Evolutionary conservation across 345 rosid genomes (phyloP), one percentile per base, ranked within the genome.

Genomic region (Citrus sinensis): DNA sequence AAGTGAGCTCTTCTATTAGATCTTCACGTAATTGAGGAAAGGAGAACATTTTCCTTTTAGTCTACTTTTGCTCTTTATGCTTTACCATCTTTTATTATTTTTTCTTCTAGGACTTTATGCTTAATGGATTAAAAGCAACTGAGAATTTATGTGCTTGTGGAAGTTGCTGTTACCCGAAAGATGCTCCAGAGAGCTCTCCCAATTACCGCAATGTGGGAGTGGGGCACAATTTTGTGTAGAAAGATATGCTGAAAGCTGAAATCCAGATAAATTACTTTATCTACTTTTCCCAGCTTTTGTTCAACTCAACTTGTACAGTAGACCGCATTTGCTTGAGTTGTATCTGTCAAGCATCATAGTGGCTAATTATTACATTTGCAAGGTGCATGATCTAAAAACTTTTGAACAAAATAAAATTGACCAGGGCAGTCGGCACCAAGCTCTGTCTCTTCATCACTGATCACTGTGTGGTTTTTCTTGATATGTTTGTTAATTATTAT

Each of bases 61-160:
- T 14, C 9, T 51, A 22, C 76, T 30, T 76, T 67, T 65, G n/a
- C 27, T 62, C 73, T 70, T 71, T 71, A 69, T 76, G 60, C 46
- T 30, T 58, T 22, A 5, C 46, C 42, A 60, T 40, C 16, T 27
- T 70, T 49, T 17, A 29, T 65, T 4, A 46, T 11, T 46, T 19
- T 54, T 19, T 61, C 63, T 56, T 20, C 30, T 56, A 37, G 49
- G 20, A 4, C 66, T 80, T 55, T 71, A 70, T 65, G 39, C 11
- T 64, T 20, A 27, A 40, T 16, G 5, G 65, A 42, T 17, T 5
- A 37, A 73, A 39, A 60, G 76, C 66, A 73, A 59, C 56, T 60
- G 77, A 25, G 39, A 40, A 49, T 58, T 27, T 40, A 61, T n/a
- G 54, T 30, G 32, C 70, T 42, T 27, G 24, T 13, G 69, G 64